These are phyloP conservation scores for Novakomyces olei DNA, from an alignment of 805 yeast species.

Conservation along the genomic window DNA sequence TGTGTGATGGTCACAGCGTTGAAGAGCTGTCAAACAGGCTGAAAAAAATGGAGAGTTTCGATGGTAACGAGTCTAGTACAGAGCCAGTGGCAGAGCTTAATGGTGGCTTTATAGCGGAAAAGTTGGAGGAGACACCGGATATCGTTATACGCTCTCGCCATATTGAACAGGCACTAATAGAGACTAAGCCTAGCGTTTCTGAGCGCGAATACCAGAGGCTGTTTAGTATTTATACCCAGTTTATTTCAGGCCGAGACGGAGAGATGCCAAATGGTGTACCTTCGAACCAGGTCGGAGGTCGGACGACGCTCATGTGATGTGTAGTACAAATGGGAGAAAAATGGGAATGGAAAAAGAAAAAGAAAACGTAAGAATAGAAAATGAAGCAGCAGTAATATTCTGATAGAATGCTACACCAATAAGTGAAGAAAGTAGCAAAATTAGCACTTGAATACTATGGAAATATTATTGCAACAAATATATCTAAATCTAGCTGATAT, in stretches of 20 bases:
- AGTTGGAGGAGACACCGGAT: constrained; percentile 10
- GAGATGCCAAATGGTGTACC: constrained; percentile 72
- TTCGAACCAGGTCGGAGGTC: constrained; percentile 61
- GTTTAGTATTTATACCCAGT: constrained; percentile 40
- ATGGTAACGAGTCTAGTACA: neutral
- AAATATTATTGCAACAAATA: no score
- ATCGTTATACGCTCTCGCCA: constrained; percentile 33
- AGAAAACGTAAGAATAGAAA: no score
- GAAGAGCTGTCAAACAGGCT: neutral
- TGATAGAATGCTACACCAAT: no score
- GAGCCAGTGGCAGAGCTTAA: neutral
- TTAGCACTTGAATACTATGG: no score
- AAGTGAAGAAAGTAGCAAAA: no score
- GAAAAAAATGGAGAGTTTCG: neutral
- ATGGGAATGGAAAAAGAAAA: no score
- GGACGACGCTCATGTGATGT: constrained; percentile 71
- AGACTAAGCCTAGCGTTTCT: constrained; percentile 82
- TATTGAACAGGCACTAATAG: constrained; percentile 37
- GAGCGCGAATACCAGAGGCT: constrained; percentile 43
- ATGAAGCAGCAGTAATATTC: no score
- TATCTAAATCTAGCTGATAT: constrained; percentile 6
- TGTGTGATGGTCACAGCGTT: neutral
- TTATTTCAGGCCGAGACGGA: constrained; percentile 59
- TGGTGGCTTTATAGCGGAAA: constrained; percentile 2
- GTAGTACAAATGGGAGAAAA: no score